phyloP scores from a whole-genome alignment of 2,329 filamentous ascomycete species.

The Pochonia chlamydosporia region DNA sequence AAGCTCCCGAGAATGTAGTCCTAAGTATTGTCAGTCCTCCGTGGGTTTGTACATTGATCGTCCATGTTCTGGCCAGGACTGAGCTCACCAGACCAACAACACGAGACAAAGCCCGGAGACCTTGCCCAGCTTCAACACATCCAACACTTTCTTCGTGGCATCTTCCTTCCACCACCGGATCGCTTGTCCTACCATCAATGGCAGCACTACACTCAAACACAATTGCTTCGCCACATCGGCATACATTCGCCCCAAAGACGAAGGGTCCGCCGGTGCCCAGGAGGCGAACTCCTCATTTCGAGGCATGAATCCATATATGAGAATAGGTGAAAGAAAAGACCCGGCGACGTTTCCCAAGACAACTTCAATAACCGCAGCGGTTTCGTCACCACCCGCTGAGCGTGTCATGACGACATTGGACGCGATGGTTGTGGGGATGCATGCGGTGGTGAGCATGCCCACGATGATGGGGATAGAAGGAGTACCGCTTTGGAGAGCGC shows the following conservation, averaged over 20 bases:
- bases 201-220: conserved; percentile 60
- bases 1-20: conserved; percentile 63
- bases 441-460: conserved; percentile 62
- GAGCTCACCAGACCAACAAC: conserved; percentile 42
- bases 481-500: conserved; percentile 42
- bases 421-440: conserved; percentile 65
- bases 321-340: conserved; percentile 59
- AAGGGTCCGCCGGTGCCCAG: conserved; percentile 47
- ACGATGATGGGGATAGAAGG: conserved; percentile 62
- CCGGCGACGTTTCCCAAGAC: conserved; percentile 65
- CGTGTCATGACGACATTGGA: conserved; percentile 72
- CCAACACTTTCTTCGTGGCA: conserved; percentile 46
- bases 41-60: no score
- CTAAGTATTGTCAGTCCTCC: no score
- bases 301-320: conserved; percentile 57
- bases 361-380: conserved; percentile 61
- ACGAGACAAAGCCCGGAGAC: conserved; percentile 41
- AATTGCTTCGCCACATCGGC: conserved; percentile 61
- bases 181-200: conserved; percentile 56
- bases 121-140: conserved; percentile 47
- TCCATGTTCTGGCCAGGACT: no score
- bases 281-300: conserved; percentile 45
- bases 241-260: conserved; percentile 56
- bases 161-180: conserved; percentile 46
- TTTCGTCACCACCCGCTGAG: conserved; percentile 61